Conservation (phyloP, 192 early-diverging fungal genomes). For the Lobulomyces angularis region DNA sequence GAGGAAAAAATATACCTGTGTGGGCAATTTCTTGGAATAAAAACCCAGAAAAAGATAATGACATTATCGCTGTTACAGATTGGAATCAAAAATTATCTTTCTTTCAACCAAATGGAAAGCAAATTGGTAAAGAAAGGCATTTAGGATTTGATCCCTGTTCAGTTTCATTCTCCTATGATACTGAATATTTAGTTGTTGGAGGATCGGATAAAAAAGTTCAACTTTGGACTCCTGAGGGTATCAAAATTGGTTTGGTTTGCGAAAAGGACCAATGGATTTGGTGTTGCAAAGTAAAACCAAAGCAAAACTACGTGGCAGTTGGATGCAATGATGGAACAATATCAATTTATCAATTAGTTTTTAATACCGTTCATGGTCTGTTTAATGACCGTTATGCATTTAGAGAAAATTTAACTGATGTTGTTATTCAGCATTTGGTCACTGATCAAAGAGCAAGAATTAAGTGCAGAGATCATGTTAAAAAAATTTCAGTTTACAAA, state of each 20-base stretch:
- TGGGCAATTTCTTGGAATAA: conserved; percentile 44
- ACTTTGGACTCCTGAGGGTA: conserved; percentile 43
- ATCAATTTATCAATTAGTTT: conserved; percentile 32
- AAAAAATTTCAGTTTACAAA: conserved; percentile 44
- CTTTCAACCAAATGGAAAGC: conserved; percentile 35
- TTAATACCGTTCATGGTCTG: conserved; percentile 46
- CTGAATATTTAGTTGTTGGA: conserved; percentile 38
- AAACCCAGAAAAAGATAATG: conserved; percentile 20
- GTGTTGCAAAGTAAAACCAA: conserved; percentile 33
- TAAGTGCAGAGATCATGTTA: conserved; percentile 46
- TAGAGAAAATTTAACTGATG: conserved; percentile 47
- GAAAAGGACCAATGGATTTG: conserved; percentile 38
- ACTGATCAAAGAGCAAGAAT: conserved; percentile 38
- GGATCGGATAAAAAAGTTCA: conserved; percentile 42
- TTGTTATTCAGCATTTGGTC: conserved; percentile 44
- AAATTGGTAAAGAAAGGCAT: conserved; percentile 44
- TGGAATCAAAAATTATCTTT: conserved; percentile 44
- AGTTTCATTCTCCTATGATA: conserved; percentile 30
- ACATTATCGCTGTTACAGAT: conserved; percentile 40
- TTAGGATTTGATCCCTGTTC: conserved; percentile 35
- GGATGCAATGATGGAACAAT: conserved; percentile 42
- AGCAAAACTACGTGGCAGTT: conserved; percentile 36
- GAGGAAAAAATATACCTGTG: conserved; percentile 28
- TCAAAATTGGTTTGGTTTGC: conserved; percentile 30
- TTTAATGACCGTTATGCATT: conserved; percentile 45